Evolutionary conservation across 805 yeast genomes (phyloP).

Genomic region (Vanderwaltozyma verrucispora): DNA sequence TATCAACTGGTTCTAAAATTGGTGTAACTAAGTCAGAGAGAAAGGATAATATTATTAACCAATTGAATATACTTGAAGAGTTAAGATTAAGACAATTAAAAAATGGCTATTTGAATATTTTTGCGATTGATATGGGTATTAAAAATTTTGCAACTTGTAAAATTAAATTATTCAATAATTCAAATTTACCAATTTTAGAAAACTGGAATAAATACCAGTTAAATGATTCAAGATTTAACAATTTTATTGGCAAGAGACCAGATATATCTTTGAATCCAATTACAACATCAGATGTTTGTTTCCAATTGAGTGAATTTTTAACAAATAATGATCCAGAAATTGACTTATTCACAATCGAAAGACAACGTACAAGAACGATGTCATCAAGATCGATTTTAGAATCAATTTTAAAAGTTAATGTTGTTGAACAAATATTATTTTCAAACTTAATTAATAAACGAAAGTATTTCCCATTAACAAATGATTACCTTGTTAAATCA

Average conservation of each 20-base stretch:
- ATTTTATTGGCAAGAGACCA: too few relatives aligned
- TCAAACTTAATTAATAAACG: constrained; percentile 8
- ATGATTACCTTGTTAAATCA: constrained; percentile 8
- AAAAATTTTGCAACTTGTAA: constrained; percentile 28
- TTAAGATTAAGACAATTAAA: constrained; percentile 4
- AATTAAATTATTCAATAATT: constrained; percentile 17
- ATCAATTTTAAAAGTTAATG: constrained; percentile 41
- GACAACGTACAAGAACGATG: constrained; percentile 44
- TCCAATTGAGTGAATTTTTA: constrained; percentile 20
- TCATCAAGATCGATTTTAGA: constrained; percentile 40
- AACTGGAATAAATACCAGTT: constrained; percentile 31
- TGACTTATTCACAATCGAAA: constrained; percentile 40
- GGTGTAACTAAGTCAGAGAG: constrained; percentile 14
- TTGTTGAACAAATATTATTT: constrained; percentile 35
- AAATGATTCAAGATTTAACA: too few relatives aligned
- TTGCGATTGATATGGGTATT: constrained; percentile 32
- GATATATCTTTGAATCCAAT: constrained; percentile 19
- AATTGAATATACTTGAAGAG: constrained; percentile 7
- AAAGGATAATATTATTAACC: constrained; percentile 9
- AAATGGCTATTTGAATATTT: constrained; percentile 13
- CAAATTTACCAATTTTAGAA: constrained; percentile 17
- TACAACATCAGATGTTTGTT: constrained; percentile 16
- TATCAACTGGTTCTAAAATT: constrained; percentile 14
- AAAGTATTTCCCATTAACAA: not conserved
- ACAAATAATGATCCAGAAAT: constrained; percentile 5